Evolutionary conservation across 345 rosid species (phyloP).

Genomic region (Psidium friedrichsthalianum): DNA sequence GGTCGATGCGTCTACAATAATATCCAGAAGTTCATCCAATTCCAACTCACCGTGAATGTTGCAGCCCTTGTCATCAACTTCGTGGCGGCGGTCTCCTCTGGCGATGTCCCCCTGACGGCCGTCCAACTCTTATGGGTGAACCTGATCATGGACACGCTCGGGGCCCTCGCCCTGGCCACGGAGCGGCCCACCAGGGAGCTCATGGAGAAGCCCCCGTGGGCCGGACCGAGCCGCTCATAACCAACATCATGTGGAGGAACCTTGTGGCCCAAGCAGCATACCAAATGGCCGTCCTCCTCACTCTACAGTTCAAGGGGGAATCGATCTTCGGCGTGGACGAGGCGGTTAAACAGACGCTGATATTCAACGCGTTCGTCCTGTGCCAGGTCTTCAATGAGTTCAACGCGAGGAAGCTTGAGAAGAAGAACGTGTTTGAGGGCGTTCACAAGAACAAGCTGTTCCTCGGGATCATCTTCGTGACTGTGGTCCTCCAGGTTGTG

Average conservation of each 20-base stretch:
- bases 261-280: conserved; percentile 53
- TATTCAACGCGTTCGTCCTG: conserved; percentile 57
- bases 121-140: conserved; percentile 79
- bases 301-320: conserved; percentile 53
- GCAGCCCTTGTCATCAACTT: conserved; percentile 64
- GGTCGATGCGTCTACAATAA: conserved; percentile 74
- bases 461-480: conserved; percentile 34
- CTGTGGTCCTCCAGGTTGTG: conserved; percentile 45
- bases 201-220: conserved; percentile 56
- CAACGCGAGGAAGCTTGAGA: conserved; percentile 64
- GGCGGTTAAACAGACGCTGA: conserved; percentile 49
- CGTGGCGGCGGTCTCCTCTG: conserved; percentile 70
- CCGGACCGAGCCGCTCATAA: conserved; percentile 52
- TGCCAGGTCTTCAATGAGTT: conserved; percentile 79
- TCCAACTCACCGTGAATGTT: conserved; percentile 70
- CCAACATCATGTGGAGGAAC: conserved; percentile 78
- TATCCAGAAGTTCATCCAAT: conserved; percentile 74
- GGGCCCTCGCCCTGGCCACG: conserved; percentile 64
- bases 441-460: conserved; percentile 54
- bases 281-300: conserved; percentile 47
- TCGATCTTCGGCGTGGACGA: conserved; percentile 34
- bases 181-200: conserved; percentile 57
- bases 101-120: conserved; percentile 62
- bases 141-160: conserved; percentile 69
- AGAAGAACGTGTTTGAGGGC: conserved; percentile 61